Evolutionary conservation across 1,284 basidiomycete genomes (phyloP).

Genomic region (Schizophyllum amplum): DNA sequence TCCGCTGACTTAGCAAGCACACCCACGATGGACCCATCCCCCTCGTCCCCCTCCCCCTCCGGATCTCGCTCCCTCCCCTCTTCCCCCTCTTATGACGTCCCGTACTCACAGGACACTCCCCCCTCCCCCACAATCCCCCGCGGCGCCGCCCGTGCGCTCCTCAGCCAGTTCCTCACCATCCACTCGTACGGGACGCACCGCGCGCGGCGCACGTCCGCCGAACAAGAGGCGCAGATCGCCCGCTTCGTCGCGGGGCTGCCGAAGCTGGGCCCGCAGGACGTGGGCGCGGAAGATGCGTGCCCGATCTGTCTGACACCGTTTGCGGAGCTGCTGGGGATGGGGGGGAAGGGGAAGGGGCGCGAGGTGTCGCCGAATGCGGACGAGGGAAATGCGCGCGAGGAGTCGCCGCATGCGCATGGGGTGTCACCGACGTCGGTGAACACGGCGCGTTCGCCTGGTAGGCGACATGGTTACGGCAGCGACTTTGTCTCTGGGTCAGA

Average conservation of each 20-base stretch:
- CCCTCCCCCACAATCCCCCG: not conserved
- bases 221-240: not conserved
- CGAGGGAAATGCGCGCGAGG: too few relatives aligned
- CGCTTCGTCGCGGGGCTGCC: not conserved
- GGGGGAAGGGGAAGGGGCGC: not conserved
- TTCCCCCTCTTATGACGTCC: not conserved
- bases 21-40: not conserved
- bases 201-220: too few relatives aligned
- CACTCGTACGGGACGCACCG: not conserved
- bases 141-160: not conserved
- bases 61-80: not conserved
- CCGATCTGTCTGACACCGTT: not conserved
- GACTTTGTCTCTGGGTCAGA: not conserved
- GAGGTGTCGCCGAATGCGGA: not conserved
- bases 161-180: not conserved
- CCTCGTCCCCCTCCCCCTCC: not conserved
- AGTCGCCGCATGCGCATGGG: too few relatives aligned
- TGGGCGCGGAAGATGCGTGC: not conserved
- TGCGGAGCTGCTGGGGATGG: not conserved
- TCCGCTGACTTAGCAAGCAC: too few relatives aligned
- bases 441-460: constrained; percentile 5
- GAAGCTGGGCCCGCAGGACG: not conserved
- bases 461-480: not conserved
- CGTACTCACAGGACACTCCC: not conserved
- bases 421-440: too few relatives aligned